Base-by-base conservation (phyloP, 1,139 yeast genomes). In the Ashbya aceris region DNA sequence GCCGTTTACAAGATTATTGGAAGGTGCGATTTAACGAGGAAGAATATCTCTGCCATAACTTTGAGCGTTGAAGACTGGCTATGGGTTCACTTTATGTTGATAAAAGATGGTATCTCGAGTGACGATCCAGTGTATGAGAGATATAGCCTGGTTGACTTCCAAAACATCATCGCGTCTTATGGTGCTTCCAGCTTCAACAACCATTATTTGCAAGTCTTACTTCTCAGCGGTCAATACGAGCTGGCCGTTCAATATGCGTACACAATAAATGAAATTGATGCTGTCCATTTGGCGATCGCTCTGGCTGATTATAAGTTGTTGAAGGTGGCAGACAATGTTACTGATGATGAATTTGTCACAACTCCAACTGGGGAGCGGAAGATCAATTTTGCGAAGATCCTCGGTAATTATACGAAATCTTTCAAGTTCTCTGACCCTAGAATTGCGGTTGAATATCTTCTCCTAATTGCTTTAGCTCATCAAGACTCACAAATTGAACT, bases 11-110 rank as follows among this genome's bases (percentile, higher is more conserved):
- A 91, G 64, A 74, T 91, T 30, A 74, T 91, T 47, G 98, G 98
- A 8, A 81, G 94, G 60, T 87, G 97, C 62, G 96, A 87, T 52
- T 38, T 64, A 31, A 56, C 62, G 2, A 77, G 81, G 54, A 85
- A 84, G 57, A 72, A 77, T n/a, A 72, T 89, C 42, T 93, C 96
- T 2, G 69, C 73, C 26, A 81, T 91, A 39, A 79, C 89, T 36
- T 66, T 79, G 37, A 84, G 94, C 46, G 76, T 89, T 41, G 98
- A 91, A 61, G 98, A 91, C 64, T 91, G 98, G 98, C 64, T 89
- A 42, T 91, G 98, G 99, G 76, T 84, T 59, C 96, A 91, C 63
- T 71, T 91, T 44, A 74, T 80, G 56, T 70, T 89, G 28, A 76
- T 83, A 12, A 77, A 80, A 46, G 93, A 83, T 53, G 70, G 68